These are phyloP conservation scores for Bullera alba DNA, from an alignment of 768 basidiomycete species.

Conservation along the genomic window DNA sequence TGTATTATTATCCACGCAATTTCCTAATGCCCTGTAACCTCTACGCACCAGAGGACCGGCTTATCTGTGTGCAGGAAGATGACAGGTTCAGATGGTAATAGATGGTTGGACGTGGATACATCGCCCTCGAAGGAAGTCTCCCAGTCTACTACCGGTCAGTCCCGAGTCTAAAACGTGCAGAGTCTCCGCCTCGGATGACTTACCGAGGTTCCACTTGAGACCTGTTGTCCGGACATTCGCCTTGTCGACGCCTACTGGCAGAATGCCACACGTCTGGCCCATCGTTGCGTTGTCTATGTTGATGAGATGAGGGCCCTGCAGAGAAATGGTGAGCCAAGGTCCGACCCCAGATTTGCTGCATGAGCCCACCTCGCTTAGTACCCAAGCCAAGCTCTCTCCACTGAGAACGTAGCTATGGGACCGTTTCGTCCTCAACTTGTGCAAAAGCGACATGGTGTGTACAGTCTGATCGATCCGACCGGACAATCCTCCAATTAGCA, in stretches of 20 bases:
- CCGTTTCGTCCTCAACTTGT: slow-evolving; percentile 64
- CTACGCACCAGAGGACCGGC: slow-evolving; percentile 72
- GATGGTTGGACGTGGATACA: slow-evolving; percentile 89
- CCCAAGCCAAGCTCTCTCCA: slow-evolving; percentile 88
- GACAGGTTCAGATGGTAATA: slow-evolving; percentile 58
- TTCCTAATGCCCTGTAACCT: slow-evolving; percentile 8
- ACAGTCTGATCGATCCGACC: slow-evolving; percentile 92
- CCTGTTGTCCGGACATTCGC: slow-evolving; percentile 76
- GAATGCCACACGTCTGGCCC: slow-evolving; percentile 86
- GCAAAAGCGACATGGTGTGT: slow-evolving; percentile 75
- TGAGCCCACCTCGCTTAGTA: slow-evolving; percentile 64
- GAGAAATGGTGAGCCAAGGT: neutral
- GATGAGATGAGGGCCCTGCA: slow-evolving; percentile 75
- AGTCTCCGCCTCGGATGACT: too few species aligned
- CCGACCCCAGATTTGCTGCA: neutral
- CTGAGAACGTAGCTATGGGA: slow-evolving; percentile 66
- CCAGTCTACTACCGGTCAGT: slow-evolving; percentile 50
- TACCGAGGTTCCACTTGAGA: slow-evolving; percentile 82
- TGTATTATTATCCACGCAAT: too few species aligned
- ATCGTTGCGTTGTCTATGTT: slow-evolving; percentile 63
- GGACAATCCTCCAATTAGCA: slow-evolving; percentile 79
- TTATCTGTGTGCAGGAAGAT: slow-evolving; percentile 70
- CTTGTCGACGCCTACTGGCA: slow-evolving; percentile 76
- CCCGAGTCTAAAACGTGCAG: neutral
- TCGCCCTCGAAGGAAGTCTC: slow-evolving; percentile 75